Conservation (phyloP, 2,329 filamentous ascomycete genomes). For the Aspergillus pseudoviridinutans region DNA sequence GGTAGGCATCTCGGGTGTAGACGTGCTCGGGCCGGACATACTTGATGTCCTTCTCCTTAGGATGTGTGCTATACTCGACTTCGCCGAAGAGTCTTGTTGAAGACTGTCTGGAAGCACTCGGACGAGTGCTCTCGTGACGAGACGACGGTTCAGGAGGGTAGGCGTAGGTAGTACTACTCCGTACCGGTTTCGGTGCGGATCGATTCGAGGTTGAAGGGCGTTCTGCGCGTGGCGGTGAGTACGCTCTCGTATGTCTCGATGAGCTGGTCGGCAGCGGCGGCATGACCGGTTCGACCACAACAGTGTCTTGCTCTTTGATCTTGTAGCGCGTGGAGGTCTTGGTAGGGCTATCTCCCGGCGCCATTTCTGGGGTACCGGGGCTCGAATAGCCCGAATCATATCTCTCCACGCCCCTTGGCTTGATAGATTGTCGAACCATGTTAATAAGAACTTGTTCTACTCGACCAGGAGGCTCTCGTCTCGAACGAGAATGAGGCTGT, state of each 20-base stretch:
- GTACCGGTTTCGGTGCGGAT: slow-evolving; percentile 18
- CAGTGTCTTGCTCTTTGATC: slow-evolving; percentile 25
- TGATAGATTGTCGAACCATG: slow-evolving; percentile 27
- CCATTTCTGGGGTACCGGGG: slow-evolving; percentile 41
- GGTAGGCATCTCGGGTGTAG: slow-evolving; percentile 14
- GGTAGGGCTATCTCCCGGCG: slow-evolving; percentile 28
- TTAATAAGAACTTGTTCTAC: slow-evolving; percentile 24
- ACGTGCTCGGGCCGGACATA: slow-evolving; percentile 24
- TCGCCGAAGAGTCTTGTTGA: slow-evolving; percentile 18
- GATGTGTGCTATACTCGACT: slow-evolving; percentile 18
- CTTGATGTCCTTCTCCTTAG: slow-evolving; percentile 25
- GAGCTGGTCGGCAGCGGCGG: slow-evolving; percentile 16
- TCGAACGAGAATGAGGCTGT: slow-evolving; percentile 23
- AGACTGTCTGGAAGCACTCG: slow-evolving; percentile 11
- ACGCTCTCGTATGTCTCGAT: slow-evolving; percentile 23
- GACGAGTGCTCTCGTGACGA: slow-evolving; percentile 21
- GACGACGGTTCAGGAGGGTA: slow-evolving; percentile 21
- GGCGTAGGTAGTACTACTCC: slow-evolving; percentile 26
- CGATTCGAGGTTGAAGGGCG: slow-evolving; percentile 15
- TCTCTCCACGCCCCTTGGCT: slow-evolving; percentile 31
- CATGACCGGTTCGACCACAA: slow-evolving; percentile 24
- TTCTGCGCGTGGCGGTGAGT: slow-evolving; percentile 27
- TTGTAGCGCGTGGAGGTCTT: slow-evolving; percentile 33
- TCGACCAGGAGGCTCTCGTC: slow-evolving; percentile 27
- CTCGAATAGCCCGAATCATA: slow-evolving; percentile 46